Conservation (phyloP, 306 rosid species). For the Herpetospermum pedunculosum region DNA sequence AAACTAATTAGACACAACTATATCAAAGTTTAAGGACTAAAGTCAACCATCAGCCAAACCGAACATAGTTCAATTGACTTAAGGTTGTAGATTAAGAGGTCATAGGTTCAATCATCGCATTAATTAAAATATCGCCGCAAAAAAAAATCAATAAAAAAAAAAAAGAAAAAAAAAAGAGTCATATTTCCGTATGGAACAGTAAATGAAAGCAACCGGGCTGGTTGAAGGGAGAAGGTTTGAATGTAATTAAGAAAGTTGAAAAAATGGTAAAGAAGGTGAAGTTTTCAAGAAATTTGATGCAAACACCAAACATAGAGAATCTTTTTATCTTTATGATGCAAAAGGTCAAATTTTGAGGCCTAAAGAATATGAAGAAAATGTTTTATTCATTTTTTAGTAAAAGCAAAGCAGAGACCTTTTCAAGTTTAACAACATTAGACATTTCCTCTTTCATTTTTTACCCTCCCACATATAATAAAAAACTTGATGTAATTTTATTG, state of each 20-base stretch:
- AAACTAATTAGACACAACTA: too few relatives aligned
- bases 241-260: background rate
- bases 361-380: background rate
- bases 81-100: too few relatives aligned
- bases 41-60: too few relatives aligned
- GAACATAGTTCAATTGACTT: too few relatives aligned
- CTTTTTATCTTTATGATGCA: background rate
- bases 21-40: too few relatives aligned
- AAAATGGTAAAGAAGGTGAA: background rate
- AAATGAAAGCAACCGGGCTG: background rate
- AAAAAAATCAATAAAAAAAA: too few relatives aligned
- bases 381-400: background rate
- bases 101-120: too few relatives aligned
- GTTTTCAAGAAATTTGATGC: background rate
- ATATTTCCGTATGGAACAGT: too few relatives aligned
- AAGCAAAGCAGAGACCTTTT: background rate
- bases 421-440: too few relatives aligned
- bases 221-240: background rate
- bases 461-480: background rate
- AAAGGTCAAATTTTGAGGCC: background rate
- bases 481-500: too few relatives aligned
- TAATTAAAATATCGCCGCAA: too few relatives aligned
- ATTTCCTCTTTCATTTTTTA: background rate
- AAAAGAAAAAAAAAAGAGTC: too few relatives aligned
- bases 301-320: background rate